phyloP scores from a whole-genome alignment of 257 asterid species.

The Solanum chmielewskii region DNA sequence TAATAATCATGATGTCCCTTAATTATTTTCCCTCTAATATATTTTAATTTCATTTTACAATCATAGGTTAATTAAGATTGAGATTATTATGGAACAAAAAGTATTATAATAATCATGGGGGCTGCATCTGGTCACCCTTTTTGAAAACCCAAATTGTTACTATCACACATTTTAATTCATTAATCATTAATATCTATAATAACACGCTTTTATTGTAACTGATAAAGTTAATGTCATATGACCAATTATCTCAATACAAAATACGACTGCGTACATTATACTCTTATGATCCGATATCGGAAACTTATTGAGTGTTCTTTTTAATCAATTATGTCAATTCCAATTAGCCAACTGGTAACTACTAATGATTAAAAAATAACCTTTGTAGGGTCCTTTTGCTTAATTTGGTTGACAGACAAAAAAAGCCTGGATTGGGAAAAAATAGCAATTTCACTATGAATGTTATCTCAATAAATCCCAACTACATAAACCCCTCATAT shows the following conservation, averaged over 20 bases:
- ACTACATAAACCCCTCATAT: constrained; percentile 3
- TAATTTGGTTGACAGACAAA: constrained; percentile 18
- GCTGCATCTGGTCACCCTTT: constrained; percentile 27
- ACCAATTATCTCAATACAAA: neutral
- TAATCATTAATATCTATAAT: constrained; percentile 1
- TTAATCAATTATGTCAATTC: constrained; percentile 6
- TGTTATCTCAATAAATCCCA: neutral
- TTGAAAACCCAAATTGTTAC: neutral
- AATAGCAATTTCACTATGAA: neutral
- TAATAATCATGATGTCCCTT: neutral
- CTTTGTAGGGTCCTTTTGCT: constrained; percentile 24
- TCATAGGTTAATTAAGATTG: neutral
- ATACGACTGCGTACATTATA: neutral
- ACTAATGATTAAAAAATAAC: neutral
- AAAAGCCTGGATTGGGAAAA: neutral
- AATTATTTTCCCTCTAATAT: neutral
- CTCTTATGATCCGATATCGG: neutral
- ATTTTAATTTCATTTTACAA: neutral
- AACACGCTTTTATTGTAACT: neutral
- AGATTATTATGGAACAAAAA: constrained; percentile 6
- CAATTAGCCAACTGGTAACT: constrained; percentile 32
- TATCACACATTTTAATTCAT: neutral
- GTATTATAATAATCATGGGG: constrained; percentile 16
- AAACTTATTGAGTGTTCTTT: neutral
- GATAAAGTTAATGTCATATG: fast-evolving